Evolutionary conservation across 2,329 filamentous ascomycete genomes (phyloP).

Genomic region (Talaromyces sp.): DNA sequence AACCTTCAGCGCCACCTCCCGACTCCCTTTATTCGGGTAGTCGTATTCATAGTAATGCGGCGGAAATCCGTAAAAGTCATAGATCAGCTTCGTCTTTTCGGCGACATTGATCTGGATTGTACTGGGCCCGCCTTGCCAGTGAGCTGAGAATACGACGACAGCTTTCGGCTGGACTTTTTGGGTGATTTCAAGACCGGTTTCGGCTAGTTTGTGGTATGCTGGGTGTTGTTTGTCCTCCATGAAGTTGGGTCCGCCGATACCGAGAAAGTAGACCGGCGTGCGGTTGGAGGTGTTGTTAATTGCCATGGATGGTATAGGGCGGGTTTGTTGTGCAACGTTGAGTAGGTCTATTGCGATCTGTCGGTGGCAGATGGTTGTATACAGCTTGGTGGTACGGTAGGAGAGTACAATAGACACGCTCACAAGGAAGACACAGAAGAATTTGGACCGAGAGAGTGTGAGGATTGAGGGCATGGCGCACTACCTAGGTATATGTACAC

Average conservation of each 20-base stretch:
- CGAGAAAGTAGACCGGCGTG: conserved; percentile 54
- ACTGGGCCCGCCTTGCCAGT: conserved; percentile 62
- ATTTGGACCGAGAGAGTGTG: neutral
- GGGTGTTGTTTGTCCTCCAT: conserved; percentile 51
- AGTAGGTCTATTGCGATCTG: neutral
- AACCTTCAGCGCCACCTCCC: conserved; percentile 57
- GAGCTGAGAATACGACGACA: conserved; percentile 71
- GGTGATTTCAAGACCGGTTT: conserved; percentile 67
- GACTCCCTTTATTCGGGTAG: conserved; percentile 62
- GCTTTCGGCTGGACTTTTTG: conserved; percentile 66
- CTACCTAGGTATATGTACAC: neutral
- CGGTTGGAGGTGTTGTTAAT: neutral
- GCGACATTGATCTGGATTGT: conserved; percentile 64
- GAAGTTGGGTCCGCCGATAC: conserved; percentile 41
- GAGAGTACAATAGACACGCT: neutral
- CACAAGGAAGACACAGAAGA: conserved; percentile 6
- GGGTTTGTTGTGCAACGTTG: neutral
- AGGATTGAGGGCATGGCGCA: neutral
- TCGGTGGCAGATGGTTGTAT: neutral
- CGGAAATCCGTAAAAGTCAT: conserved; percentile 73
- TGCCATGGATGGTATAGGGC: neutral
- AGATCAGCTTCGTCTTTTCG: conserved; percentile 63
- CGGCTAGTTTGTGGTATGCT: conserved; percentile 60
- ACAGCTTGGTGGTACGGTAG: neutral
- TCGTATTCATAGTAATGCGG: conserved; percentile 64